Percentiles rank a stretch among this genome's conserved stretches.
Conservation (phyloP, 345 rosid species). For the Melaleuca alternifolia region DNA sequence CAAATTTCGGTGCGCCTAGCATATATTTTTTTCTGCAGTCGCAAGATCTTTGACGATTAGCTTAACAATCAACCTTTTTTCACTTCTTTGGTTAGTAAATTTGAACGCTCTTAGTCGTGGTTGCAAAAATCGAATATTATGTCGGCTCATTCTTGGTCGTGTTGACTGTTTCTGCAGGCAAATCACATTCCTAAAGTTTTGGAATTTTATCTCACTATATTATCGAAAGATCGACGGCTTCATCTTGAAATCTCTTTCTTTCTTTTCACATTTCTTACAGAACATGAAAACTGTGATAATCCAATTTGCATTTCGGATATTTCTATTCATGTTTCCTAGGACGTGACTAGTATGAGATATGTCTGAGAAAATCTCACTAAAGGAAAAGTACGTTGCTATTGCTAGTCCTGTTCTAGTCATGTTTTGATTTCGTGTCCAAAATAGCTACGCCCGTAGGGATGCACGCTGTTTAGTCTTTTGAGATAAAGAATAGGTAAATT, state of each 20-base stretch:
- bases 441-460: neutral
- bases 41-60: neutral
- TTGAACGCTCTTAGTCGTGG: neutral
- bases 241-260: neutral
- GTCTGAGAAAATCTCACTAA: neutral
- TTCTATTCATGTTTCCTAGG: neutral
- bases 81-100: neutral
- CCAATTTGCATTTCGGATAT: neutral
- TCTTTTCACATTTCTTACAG: neutral
- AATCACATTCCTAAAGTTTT: neutral
- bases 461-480: neutral
- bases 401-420: neutral
- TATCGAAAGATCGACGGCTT: neutral
- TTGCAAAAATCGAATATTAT: neutral
- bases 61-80: neutral
- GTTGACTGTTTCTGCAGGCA: neutral
- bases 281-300: neutral
- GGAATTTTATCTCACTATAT: neutral
- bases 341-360: neutral
- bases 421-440: neutral
- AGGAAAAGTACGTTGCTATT: neutral
- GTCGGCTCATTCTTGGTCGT: neutral
- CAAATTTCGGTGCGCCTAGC: neutral
- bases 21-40: neutral
- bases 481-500: neutral